Percentiles rank a stretch among this genome's conserved stretches.
Conservation (phyloP, 164 flowering plant genomes). For the Aristolochia contorta region DNA sequence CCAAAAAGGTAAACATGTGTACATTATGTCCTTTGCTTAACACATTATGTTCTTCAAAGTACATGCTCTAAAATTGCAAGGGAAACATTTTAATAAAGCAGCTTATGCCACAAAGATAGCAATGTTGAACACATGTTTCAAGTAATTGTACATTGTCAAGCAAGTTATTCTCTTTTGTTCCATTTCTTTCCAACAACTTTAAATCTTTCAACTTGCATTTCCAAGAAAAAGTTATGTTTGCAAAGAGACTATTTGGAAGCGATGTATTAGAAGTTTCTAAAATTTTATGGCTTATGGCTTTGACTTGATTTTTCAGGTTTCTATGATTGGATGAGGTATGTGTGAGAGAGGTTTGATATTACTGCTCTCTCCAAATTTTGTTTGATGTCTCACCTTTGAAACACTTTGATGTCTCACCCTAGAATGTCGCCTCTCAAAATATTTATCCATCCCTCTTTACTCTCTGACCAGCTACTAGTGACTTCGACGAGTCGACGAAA, state of each 20-base stretch:
- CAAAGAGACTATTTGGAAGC: neutral
- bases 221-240: neutral
- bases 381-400: slow-evolving; percentile 92
- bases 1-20: no score
- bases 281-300: slow-evolving; percentile 5
- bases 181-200: neutral
- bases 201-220: neutral
- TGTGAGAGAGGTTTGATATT: slow-evolving; percentile 83
- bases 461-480: slow-evolving; percentile 50
- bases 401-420: slow-evolving; percentile 73
- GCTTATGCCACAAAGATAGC: slow-evolving; percentile 76
- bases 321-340: slow-evolving; percentile 82
- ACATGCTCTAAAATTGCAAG: no score
- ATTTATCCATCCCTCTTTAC: no score
- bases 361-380: slow-evolving; percentile 80
- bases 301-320: slow-evolving; percentile 49
- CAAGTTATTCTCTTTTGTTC: slow-evolving; percentile 21
- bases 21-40: no score
- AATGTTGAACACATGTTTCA: slow-evolving; percentile 77
- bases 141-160: slow-evolving; percentile 79
- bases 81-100: slow-evolving; percentile 19
- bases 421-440: no score
- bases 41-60: no score
- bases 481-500: no score
- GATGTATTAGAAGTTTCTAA: neutral